These are phyloP conservation scores for Aphanoascus verrucosus DNA, from an alignment of 2,329 filamentous ascomycete species.

Conservation along the genomic window DNA sequence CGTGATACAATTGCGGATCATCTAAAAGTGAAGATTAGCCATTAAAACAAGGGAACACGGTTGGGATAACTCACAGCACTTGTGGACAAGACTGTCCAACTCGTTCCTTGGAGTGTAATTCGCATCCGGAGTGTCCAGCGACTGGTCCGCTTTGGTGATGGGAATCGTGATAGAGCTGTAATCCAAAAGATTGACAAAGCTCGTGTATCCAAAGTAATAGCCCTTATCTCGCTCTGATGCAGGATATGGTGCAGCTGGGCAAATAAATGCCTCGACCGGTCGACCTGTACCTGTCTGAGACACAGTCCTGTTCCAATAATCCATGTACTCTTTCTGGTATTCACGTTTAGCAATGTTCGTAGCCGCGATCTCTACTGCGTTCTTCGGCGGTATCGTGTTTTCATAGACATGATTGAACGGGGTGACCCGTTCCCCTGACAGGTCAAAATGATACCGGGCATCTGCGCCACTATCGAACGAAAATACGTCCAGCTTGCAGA, in stretches of 20 bases:
- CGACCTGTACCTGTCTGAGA: conserved; percentile 38
- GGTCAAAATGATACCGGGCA: conserved; percentile 39
- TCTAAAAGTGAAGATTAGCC: conserved; percentile 25
- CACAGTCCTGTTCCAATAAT: conserved; percentile 53
- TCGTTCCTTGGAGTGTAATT: conserved; percentile 33
- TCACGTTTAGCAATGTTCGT: conserved; percentile 46
- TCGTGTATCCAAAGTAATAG: conserved; percentile 38
- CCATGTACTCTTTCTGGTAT: conserved; percentile 43
- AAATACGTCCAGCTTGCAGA: neutral
- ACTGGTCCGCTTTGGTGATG: conserved; percentile 44
- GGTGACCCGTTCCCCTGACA: conserved; percentile 43
- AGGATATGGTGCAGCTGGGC: conserved; percentile 34
- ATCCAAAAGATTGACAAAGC: conserved; percentile 46
- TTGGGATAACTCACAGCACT: conserved; percentile 36
- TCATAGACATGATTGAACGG: conserved; percentile 22
- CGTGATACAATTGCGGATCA: conserved; percentile 40
- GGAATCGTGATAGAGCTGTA: conserved; percentile 47
- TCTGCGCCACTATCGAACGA: conserved; percentile 32
- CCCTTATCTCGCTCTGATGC: conserved; percentile 36
- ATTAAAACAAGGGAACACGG: neutral
- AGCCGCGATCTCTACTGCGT: conserved; percentile 28
- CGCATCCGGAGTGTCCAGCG: conserved; percentile 34
- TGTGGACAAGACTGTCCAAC: conserved; percentile 35
- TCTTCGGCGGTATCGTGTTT: conserved; percentile 32
- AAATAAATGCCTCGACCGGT: conserved; percentile 44